These are phyloP conservation scores for Capsicum chinense DNA, from an alignment of 257 asterid genomes.

Conservation along the genomic window DNA sequence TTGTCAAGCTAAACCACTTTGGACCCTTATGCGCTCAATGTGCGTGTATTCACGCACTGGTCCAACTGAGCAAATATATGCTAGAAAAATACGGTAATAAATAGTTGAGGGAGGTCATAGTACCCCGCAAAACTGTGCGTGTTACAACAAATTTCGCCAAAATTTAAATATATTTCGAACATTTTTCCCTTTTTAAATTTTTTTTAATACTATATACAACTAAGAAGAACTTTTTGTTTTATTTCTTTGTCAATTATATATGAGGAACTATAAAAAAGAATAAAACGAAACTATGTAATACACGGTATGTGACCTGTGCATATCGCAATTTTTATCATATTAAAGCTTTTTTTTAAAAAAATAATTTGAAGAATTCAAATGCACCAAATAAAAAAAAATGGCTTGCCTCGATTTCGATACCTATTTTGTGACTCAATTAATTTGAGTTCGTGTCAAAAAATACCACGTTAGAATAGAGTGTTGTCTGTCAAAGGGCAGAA, in stretches of 20 bases:
- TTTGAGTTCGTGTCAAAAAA: neutral
- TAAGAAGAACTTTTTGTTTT: neutral
- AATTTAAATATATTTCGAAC: too few species aligned
- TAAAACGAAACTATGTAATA: neutral
- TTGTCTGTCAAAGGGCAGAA: neutral
- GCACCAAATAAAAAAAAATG: neutral
- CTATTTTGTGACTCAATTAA: neutral
- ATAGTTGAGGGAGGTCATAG: too few species aligned
- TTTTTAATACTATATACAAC: neutral
- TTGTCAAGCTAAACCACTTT: too few species aligned
- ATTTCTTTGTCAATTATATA: neutral
- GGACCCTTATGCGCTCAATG: too few species aligned
- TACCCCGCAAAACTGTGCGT: too few species aligned
- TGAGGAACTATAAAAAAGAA: neutral
- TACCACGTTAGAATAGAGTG: neutral
- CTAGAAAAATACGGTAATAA: too few species aligned
- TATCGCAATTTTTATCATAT: neutral
- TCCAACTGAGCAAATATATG: too few species aligned
- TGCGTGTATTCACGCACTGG: too few species aligned
- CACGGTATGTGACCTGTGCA: neutral
- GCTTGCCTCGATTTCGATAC: neutral
- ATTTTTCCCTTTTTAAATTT: neutral
- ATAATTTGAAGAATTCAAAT: neutral
- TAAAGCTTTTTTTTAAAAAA: neutral
- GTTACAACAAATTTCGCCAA: too few species aligned